These are phyloP conservation scores for Usnea hakonensis DNA, from an alignment of 495 filamentous ascomycete genomes.

Conservation along the genomic window DNA sequence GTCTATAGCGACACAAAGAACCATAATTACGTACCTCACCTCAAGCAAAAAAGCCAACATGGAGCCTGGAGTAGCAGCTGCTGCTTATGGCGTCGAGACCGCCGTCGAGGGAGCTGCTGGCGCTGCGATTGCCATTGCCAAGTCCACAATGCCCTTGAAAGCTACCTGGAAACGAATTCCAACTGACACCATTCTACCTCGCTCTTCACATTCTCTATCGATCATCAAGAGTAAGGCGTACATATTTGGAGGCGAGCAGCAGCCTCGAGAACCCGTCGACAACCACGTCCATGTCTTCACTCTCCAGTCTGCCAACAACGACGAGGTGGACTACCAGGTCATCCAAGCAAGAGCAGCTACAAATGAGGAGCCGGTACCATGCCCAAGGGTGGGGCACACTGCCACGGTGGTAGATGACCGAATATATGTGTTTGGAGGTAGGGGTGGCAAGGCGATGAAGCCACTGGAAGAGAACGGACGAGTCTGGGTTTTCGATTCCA, in stretches of 20 bases:
- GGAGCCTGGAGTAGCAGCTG: slow-evolving; percentile 32
- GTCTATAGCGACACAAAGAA: too few species aligned
- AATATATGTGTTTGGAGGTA: slow-evolving; percentile 51
- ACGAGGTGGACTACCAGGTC: slow-evolving; percentile 19
- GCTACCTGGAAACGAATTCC: slow-evolving; percentile 52
- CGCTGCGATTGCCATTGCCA: slow-evolving; percentile 33
- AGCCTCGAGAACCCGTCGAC: slow-evolving; percentile 47
- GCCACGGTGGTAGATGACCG: slow-evolving; percentile 35
- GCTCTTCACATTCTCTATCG: slow-evolving; percentile 63
- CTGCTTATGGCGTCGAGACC: slow-evolving; percentile 30
- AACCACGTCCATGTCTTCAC: slow-evolving; percentile 63
- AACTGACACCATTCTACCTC: slow-evolving; percentile 45
- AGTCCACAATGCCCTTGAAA: slow-evolving; percentile 41
- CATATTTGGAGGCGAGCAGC: slow-evolving; percentile 38
- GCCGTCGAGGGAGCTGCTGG: slow-evolving; percentile 29
- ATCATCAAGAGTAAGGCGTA: slow-evolving; percentile 57
- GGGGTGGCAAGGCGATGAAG: slow-evolving; percentile 46
- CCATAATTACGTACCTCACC: background rate
- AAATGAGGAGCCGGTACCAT: slow-evolving; percentile 23
- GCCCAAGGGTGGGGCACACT: slow-evolving; percentile 45
- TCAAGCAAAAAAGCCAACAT: slow-evolving; percentile 13
- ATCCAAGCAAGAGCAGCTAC: slow-evolving; percentile 9
- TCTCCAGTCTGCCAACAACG: slow-evolving; percentile 19
- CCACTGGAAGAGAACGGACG: slow-evolving; percentile 46
- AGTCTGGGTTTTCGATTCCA: slow-evolving; percentile 41